Evolutionary conservation across 306 rosid species (phyloP), one percentile per base, ranked within the genome.

Genomic region (Lupinus albus): DNA sequence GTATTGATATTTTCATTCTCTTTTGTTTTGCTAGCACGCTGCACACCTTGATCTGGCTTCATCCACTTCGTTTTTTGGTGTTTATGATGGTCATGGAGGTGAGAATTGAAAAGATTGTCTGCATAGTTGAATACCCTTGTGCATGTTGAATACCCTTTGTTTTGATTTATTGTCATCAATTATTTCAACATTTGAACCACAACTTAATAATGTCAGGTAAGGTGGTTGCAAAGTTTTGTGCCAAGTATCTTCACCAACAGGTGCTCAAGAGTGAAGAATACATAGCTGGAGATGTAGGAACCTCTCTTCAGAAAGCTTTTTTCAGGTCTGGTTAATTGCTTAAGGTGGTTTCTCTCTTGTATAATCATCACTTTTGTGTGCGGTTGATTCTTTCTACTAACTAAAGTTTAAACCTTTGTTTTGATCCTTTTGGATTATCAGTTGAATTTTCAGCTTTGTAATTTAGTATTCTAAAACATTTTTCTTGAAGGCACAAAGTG

Each of bases 41-140:
- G 95, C 95, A 14, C 83, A 56, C 79, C 97, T 88, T 50, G 86
- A 89, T 87, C 86, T 91, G 60, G 97, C 85, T 81, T 68, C 61
- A 14, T 77, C 91, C 64, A 87, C 96, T 77, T 89, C 97, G 8
- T 89, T 89, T 87, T 91, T 89, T 47, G 96, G 95, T 48, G 97
- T 91, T 74, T 91, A 80, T 73, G 96, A 91, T 79, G 97, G 95
- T 60, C 96, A 91, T 80, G 97, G 97, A 89, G 96, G 97, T 89
- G 82, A 80, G 73, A 76, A 35, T 48, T 64, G 18, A 60, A 6
- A 68, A 53, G 58, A 55, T 67, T 38, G 41, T 36, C 33, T n/a
- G n/a, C n/a, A n/a, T 79, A 15, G 50, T n/a, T n/a, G n/a, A n/a
- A n/a, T n/a, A n/a, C n/a, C n/a, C n/a, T n/a, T n/a, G n/a, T n/a